Percentiles rank a stretch among this genome's conserved stretches.
Conservation (phyloP, 1,284 basidiomycete species). For the Malassezia dermatis region DNA sequence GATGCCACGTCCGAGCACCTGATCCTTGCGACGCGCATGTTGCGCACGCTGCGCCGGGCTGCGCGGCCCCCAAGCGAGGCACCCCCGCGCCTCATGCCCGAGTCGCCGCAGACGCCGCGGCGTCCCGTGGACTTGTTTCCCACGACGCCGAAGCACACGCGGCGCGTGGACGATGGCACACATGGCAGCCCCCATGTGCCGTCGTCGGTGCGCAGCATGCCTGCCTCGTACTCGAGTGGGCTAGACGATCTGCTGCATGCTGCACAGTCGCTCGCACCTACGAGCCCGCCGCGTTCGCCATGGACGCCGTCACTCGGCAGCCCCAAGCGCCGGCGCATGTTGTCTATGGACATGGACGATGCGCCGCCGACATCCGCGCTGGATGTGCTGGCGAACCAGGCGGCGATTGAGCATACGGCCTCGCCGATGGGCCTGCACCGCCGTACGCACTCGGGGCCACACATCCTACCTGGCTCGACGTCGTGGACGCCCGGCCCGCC, state of each 20-base stretch:
- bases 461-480: background rate
- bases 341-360: conserved; percentile 24
- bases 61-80: background rate
- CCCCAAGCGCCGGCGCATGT: conserved; percentile 41
- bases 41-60: conserved; percentile 33
- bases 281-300: background rate
- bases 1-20: conserved; percentile 50
- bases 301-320: conserved; percentile 23
- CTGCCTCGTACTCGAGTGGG: conserved; percentile 25
- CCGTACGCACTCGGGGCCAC: background rate
- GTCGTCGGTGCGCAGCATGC: background rate
- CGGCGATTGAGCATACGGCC: conserved; percentile 34
- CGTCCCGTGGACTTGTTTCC: background rate
- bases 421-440: conserved; percentile 2
- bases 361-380: conserved; percentile 22
- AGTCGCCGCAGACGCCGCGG: background rate
- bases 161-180: conserved; percentile 4
- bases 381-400: conserved; percentile 46
- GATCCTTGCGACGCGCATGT: conserved; percentile 46
- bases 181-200: conserved; percentile 1
- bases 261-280: conserved; percentile 34
- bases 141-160: conserved; percentile 14
- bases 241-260: conserved; percentile 46
- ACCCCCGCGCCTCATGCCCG: background rate
- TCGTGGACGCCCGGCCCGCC: background rate